These are phyloP conservation scores for Aegilops umbellulata DNA, from an alignment of 176 grass and related monocot genomes.

Conservation along the genomic window DNA sequence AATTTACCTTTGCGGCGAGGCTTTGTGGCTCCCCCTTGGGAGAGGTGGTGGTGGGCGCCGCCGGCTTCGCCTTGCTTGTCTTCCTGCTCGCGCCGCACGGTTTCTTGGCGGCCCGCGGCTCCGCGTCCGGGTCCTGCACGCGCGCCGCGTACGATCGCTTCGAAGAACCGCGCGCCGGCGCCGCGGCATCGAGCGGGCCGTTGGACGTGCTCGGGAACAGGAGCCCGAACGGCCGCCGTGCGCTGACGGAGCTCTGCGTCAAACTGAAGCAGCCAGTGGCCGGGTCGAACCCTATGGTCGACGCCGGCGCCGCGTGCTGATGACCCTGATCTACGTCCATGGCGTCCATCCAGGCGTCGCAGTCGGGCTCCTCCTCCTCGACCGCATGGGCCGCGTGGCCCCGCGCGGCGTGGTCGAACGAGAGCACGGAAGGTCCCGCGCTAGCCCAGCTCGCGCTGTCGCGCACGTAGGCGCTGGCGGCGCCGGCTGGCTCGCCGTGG, in stretches of 20 bases:
- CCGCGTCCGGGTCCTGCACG: conserved; percentile 30
- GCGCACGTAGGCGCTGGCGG: neutral
- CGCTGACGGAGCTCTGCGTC: conserved; percentile 16
- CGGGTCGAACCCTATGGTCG: conserved; percentile 26
- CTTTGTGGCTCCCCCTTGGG: conserved; percentile 67
- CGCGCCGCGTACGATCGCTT: conserved; percentile 49
- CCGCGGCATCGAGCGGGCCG: conserved; percentile 17
- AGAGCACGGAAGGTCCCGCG: conserved; percentile 45
- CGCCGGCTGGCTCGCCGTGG: neutral
- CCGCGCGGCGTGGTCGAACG: conserved; percentile 29
- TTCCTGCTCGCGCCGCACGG: conserved; percentile 53
- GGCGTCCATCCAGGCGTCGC: conserved; percentile 64
- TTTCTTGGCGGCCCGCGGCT: conserved; percentile 52
- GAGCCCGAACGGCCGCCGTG: conserved; percentile 25
- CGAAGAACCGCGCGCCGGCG: conserved; percentile 33
- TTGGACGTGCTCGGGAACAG: conserved; percentile 31
- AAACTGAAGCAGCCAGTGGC: conserved; percentile 36
- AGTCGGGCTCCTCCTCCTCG: conserved; percentile 16
- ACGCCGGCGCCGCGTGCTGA: neutral
- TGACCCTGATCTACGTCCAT: conserved; percentile 38
- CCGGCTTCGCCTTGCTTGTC: conserved; percentile 47
- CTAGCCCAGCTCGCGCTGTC: neutral
- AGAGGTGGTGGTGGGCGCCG: neutral
- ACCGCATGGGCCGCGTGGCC: neutral
- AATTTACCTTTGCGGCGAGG: conserved; percentile 66